Percentiles rank a stretch among this genome's conserved stretches.
Evolutionary conservation across 768 basidiomycete species (phyloP).

Genomic region (Podaxis sp.): DNA sequence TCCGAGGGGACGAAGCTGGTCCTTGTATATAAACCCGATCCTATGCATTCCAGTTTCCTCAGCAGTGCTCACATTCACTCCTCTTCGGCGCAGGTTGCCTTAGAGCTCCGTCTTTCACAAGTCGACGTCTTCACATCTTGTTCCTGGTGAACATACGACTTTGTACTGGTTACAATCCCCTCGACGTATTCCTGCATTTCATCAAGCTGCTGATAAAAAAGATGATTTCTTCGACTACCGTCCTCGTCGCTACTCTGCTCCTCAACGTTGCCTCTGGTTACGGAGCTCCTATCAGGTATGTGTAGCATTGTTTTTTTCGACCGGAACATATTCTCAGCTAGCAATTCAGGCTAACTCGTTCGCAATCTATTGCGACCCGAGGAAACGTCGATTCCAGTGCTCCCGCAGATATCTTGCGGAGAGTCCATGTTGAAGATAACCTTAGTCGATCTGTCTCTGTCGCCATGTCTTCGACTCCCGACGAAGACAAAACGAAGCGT

Average conservation of each 20-base stretch:
- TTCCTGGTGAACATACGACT: slow-evolving; percentile 26
- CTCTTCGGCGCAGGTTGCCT: slow-evolving; percentile 47
- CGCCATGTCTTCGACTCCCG: slow-evolving; percentile 8
- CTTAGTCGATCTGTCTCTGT: slow-evolving; percentile 19
- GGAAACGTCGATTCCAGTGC: slow-evolving; percentile 21
- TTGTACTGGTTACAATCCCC: slow-evolving; percentile 23
- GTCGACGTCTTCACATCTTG: slow-evolving; percentile 30
- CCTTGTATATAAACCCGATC: slow-evolving; percentile 31
- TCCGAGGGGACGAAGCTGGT: not conserved
- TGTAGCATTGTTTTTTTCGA: not conserved
- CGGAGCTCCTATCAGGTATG: slow-evolving; percentile 39
- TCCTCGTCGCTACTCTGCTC: slow-evolving; percentile 37
- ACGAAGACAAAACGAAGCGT: not conserved
- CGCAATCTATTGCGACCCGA: slow-evolving; percentile 25
- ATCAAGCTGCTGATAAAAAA: slow-evolving; percentile 22
- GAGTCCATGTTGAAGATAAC: slow-evolving; percentile 26
- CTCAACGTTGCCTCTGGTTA: slow-evolving; percentile 34
- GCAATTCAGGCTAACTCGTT: slow-evolving; percentile 24
- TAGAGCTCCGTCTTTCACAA: slow-evolving; percentile 38
- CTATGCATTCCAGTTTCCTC: slow-evolving; percentile 24
- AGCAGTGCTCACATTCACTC: slow-evolving; percentile 43
- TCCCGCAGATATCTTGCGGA: slow-evolving; percentile 23
- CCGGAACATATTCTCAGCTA: not conserved
- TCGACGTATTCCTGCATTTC: slow-evolving; percentile 22
- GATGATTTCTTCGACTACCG: slow-evolving; percentile 39